Base-by-base conservation (phyloP, 768 basidiomycete genomes). In the Sporobolomyces roseus region DNA sequence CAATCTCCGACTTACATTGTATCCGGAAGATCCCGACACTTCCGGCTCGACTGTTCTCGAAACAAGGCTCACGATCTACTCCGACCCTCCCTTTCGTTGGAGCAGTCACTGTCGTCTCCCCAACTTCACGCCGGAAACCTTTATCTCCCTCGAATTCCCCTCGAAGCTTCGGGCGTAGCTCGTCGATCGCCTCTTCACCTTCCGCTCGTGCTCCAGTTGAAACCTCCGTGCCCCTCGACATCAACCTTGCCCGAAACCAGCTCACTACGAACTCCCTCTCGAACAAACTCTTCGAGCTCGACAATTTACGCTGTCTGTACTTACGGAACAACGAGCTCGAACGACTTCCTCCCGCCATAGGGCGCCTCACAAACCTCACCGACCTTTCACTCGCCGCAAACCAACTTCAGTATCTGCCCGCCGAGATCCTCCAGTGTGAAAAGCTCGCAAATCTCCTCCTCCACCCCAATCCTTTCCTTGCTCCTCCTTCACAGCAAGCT, bases 391-490 rank as follows among this genome's bases (percentile, higher is more conserved):
- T 75, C 25, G 49, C 49, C 6, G 35, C 33, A 16, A 73, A 68
- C 53, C 46, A 61, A 30, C 61, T 74, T 33, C 27, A 48, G 8
- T 66, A 63, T 66, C 63, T 75, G 17, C 71, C 64, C 13, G 61
- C 64, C 33, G 64, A 65, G 33, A 46, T 71, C 61, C 64, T 63
- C 32, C 54, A 25, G 2, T 61, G 62, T 23, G n/a, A 29, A 30
- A 56, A 67, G 13, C 62, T 72, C 33, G 35, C 43, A 3, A 49
- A 27, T 9, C 61, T 72, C 27, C 30, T 29, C 27, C 62, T 72
- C 14, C 54, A 63, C 48, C 65, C 68, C 10, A 74, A 74, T 49
- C 71, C 64, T 21, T 72, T 72, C 62, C 63, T 59, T 23, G n/a
- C 67, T 3, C 61, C 65, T 4, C 54, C 41, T 16, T 17, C 38